Conservation (phyloP, 192 early-diverging fungal genomes). For the Gigaspora rosea region DNA sequence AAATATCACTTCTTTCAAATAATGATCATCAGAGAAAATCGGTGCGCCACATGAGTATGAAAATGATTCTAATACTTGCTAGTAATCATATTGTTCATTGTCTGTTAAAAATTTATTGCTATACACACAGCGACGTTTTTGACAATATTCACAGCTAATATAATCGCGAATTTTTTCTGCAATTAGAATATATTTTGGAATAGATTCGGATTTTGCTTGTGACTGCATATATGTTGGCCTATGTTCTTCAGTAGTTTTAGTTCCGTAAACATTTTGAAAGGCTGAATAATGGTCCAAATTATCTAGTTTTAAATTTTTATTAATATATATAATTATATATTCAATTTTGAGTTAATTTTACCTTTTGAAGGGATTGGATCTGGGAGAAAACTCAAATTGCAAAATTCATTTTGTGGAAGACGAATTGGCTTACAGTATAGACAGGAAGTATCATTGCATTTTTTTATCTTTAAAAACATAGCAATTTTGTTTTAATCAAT, state of each 20-base stretch:
- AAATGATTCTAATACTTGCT: neutral
- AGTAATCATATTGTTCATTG: neutral
- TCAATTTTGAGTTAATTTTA: neutral
- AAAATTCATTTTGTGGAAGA: neutral
- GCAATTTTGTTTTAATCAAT: neutral
- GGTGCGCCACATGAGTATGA: neutral
- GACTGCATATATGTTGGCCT: neutral
- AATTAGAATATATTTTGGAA: neutral
- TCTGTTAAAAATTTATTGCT: neutral
- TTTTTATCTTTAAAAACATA: conserved; percentile 6
- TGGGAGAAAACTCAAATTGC: neutral
- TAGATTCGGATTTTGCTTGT: neutral
- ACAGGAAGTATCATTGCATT: neutral
- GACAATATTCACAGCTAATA: neutral
- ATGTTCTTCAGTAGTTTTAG: neutral
- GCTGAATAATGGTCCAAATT: neutral
- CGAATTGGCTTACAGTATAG: conserved; percentile 2
- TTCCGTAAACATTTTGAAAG: neutral
- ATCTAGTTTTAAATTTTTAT: too few relatives aligned
- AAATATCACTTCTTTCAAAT: neutral
- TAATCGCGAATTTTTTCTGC: neutral
- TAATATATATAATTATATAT: too few relatives aligned
- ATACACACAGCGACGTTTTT: neutral
- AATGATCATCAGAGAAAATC: conserved; percentile 8
- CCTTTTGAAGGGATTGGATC: neutral